phyloP scores from a whole-genome alignment of 306 rosid genomes.

The Cicer yamashitae region DNA sequence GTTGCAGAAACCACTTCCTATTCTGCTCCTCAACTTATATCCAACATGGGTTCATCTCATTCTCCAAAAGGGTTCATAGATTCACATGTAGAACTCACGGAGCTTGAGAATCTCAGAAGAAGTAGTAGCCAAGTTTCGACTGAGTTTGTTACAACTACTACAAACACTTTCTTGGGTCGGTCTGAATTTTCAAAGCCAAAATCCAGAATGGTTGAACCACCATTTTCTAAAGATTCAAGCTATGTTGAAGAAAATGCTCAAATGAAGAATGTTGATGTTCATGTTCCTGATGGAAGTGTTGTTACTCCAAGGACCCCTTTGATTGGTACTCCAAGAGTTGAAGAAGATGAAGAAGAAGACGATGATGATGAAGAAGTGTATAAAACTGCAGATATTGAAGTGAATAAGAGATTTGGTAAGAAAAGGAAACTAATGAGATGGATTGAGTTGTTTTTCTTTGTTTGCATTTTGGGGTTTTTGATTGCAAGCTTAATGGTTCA shows the following conservation, averaged over 20 bases:
- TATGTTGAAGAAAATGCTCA: slow-evolving; percentile 43
- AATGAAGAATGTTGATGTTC: slow-evolving; percentile 29
- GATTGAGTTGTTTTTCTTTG: slow-evolving; percentile 61
- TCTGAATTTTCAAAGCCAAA: slow-evolving; percentile 68
- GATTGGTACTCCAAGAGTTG: slow-evolving; percentile 48
- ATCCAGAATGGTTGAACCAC: slow-evolving; percentile 69
- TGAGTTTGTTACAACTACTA: slow-evolving; percentile 22
- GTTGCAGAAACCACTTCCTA: slow-evolving; percentile 39
- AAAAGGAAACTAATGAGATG: slow-evolving; percentile 43
- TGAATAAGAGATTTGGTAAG: slow-evolving; percentile 50
- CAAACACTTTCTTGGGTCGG: slow-evolving; percentile 48
- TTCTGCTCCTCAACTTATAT: slow-evolving; percentile 32
- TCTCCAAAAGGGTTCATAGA: slow-evolving; percentile 27
- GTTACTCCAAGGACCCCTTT: slow-evolving; percentile 59
- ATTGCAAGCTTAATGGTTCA: slow-evolving; percentile 54
- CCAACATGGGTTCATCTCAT: slow-evolving; percentile 45
- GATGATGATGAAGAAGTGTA: slow-evolving; percentile 81
- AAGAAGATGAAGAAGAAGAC: slow-evolving; percentile 76
- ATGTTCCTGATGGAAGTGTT: slow-evolving; percentile 10
- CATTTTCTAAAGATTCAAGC: slow-evolving; percentile 39
- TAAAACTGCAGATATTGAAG: slow-evolving; percentile 64
- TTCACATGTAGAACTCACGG: slow-evolving; percentile 47
- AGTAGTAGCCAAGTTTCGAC: slow-evolving; percentile 32
- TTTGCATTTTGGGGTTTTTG: slow-evolving; percentile 53
- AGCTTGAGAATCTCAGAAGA: slow-evolving; percentile 39